A percentile compares a stretch with the other conserved stretches of the same genome.
Conservation (phyloP, 768 basidiomycete species). For the Coprinellus aureogranulatus region DNA sequence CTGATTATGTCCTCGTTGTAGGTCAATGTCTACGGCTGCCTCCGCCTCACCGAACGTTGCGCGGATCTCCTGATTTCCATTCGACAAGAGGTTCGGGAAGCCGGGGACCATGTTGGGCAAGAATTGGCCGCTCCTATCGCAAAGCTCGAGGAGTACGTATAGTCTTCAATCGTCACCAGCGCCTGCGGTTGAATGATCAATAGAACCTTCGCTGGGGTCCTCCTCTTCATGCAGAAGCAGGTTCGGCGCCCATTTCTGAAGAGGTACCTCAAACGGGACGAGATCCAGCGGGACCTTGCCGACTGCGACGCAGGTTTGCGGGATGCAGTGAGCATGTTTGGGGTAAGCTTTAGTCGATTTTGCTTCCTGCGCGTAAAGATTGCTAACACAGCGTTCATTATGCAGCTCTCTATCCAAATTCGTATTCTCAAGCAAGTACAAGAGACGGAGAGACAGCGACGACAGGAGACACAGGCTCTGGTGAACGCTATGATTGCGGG, state of each 20-base stretch:
- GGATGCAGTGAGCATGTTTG: slow-evolving; percentile 48
- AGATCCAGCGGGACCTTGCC: slow-evolving; percentile 41
- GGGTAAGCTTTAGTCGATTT: slow-evolving; percentile 28
- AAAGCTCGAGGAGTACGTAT: slow-evolving; percentile 42
- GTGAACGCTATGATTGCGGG: slow-evolving; percentile 22
- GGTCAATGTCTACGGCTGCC: slow-evolving; percentile 56
- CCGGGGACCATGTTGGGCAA: slow-evolving; percentile 38
- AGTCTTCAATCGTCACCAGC: neutral
- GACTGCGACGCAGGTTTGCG: slow-evolving; percentile 18
- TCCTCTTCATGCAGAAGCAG: slow-evolving; percentile 47
- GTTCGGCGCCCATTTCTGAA: slow-evolving; percentile 70
- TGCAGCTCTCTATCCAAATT: slow-evolving; percentile 21
- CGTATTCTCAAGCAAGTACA: slow-evolving; percentile 47
- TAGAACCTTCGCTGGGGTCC: slow-evolving; percentile 11
- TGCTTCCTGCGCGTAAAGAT: neutral
- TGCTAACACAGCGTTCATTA: slow-evolving; percentile 20
- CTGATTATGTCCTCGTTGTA: slow-evolving; percentile 20
- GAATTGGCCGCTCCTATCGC: slow-evolving; percentile 46
- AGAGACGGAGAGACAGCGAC: slow-evolving; percentile 29
- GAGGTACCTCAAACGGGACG: slow-evolving; percentile 72
- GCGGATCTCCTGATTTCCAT: slow-evolving; percentile 56
- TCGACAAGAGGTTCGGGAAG: slow-evolving; percentile 48
- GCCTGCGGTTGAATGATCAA: neutral
- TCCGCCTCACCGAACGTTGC: slow-evolving; percentile 61
- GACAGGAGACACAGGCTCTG: slow-evolving; percentile 34